phyloP scores from a whole-genome alignment of 345 rosid species.

The Moringa oleifera region DNA sequence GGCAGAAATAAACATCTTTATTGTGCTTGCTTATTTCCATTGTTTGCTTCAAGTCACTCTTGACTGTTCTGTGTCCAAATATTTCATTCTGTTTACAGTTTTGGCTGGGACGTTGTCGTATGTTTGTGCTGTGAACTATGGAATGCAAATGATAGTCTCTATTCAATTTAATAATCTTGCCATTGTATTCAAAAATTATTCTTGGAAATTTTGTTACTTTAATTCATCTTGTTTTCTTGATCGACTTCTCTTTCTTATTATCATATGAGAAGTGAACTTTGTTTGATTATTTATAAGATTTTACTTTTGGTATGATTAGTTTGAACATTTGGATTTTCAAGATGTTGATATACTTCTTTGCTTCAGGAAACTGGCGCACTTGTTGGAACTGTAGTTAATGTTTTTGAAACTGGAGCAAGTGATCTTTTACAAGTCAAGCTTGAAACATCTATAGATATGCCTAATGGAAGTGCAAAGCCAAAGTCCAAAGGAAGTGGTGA shows the following conservation, averaged over 20 bases:
- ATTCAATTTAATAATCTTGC: neutral
- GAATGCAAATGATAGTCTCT: neutral
- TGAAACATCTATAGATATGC: constrained; percentile 29
- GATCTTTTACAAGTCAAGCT: constrained; percentile 79
- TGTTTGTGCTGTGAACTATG: neutral
- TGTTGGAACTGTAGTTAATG: constrained; percentile 73
- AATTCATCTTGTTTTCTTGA: neutral
- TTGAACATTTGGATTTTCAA: neutral
- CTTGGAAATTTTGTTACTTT: neutral
- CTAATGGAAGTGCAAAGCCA: constrained; percentile 36
- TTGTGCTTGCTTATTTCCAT: no score
- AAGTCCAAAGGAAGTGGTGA: constrained; percentile 23
- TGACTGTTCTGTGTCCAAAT: neutral
- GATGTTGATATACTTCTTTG: constrained; percentile 1
- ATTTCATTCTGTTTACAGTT: neutral
- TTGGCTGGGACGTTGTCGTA: neutral
- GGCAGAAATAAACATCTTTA: no score
- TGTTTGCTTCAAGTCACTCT: no score
- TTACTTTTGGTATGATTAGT: neutral
- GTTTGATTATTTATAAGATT: neutral
- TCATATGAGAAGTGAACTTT: neutral
- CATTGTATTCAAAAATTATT: neutral
- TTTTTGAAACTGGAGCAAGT: constrained; percentile 70
- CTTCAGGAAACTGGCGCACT: constrained; percentile 67
- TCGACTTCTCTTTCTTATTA: neutral